These are phyloP conservation scores for Blastocystis sp. DNA, from an alignment of 352 stramenopile species.

Conservation along the genomic window DNA sequence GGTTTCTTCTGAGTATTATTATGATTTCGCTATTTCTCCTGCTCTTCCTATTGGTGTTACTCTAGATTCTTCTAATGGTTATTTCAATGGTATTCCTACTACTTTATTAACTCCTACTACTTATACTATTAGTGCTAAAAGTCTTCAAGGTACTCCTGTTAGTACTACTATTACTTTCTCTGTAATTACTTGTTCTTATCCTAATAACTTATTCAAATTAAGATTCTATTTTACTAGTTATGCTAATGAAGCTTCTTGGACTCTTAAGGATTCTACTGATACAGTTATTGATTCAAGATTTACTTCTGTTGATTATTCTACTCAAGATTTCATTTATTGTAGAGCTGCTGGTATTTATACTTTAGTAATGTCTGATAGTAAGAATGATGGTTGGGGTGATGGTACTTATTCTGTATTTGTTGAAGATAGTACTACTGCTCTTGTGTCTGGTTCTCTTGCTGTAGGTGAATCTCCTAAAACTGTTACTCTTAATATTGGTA, in stretches of 20 bases:
- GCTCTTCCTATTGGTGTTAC: background rate
- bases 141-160: slow-evolving; percentile 7
- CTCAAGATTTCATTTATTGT: slow-evolving; percentile 4
- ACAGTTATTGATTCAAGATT: background rate
- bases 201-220: no score
- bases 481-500: no score
- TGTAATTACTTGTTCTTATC: slow-evolving; percentile 20
- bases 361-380: background rate
- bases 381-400: slow-evolving; percentile 1
- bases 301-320: background rate
- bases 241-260: no score
- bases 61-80: slow-evolving; percentile 7
- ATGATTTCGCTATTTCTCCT: background rate
- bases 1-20: slow-evolving; percentile 11
- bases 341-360: background rate
- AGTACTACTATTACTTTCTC: background rate
- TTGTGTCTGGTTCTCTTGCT: no score
- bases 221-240: no score
- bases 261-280: slow-evolving; percentile 12
- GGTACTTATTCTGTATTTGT: no score
- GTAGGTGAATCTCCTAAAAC: no score
- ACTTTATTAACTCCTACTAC: background rate
- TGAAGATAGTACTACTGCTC: no score
- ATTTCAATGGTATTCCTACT: background rate
- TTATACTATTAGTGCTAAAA: slow-evolving; percentile 14